Base-by-base conservation (phyloP, 192 early-diverging fungal genomes). In the Coemansia sp. region DNA sequence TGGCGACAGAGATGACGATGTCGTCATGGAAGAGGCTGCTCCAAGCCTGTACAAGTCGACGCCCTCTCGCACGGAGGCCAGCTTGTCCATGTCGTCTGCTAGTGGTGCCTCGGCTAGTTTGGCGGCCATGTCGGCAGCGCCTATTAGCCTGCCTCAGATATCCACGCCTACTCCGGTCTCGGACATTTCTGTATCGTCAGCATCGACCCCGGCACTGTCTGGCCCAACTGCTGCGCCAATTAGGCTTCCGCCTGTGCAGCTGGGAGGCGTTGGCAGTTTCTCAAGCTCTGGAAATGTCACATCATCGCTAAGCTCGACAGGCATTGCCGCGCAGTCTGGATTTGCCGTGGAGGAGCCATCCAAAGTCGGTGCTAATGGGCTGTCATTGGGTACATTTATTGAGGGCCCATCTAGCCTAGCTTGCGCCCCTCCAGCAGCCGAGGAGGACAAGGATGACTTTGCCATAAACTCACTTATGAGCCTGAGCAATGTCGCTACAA, bases 381-480 rank as follows among this genome's bases (percentile, higher is more conserved):
- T 37, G 6, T 62, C 67, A 41, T 31, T 57, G 53, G 37, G 8
- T 10, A 40, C 59, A 5, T 39, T 36, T 27, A 53, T 19, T 6
- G 54, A 48, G 2, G 59, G 33, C 53, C 56, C 70, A 2, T 13
- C 62, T 3, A 72, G 75, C 33, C 64, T 83, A 21, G 75, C 72
- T 1, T 72, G 75, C 6, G 75, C 69, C 4, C 54, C 72, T 8
- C 66, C 80, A 0, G 67, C 61, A 0, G 64, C 66, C 0, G 75
- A 83, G n/a, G 80, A 83, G 14, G 80, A 83, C 64, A 77, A 83
- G 41, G 80, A 83, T 9, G 80, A 59, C 36, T 83, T 75, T 29
- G 80, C 80, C 16, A 77, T 83, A 42, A 83, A 83, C 61, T 83
- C 80, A 17, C 75, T 83, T 29, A 83, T 83, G 80, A 83, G 80